Conservation (phyloP, 2,329 filamentous ascomycete species). For the Cyphellophora europaea region DNA sequence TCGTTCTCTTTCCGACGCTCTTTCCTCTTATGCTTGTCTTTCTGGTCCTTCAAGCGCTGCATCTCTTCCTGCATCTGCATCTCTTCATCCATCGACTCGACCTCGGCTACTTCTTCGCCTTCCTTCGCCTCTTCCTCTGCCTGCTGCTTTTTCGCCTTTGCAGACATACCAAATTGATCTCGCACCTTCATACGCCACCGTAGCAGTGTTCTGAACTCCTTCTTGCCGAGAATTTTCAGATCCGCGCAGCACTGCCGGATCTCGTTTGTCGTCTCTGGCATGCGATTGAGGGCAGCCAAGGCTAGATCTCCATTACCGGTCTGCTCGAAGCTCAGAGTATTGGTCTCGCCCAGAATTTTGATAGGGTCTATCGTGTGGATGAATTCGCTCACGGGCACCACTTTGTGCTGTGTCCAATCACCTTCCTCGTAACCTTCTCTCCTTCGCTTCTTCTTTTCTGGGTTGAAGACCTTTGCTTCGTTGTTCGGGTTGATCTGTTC, state of each 20-base stretch:
- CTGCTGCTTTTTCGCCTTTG: slow-evolving; percentile 32
- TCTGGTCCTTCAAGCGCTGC: slow-evolving; percentile 70
- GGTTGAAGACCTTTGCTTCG: slow-evolving; percentile 96
- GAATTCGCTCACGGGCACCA: slow-evolving; percentile 80
- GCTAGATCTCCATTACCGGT: slow-evolving; percentile 75
- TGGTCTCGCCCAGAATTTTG: slow-evolving; percentile 76
- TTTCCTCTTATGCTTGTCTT: slow-evolving; percentile 67
- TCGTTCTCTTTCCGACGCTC: slow-evolving; percentile 85
- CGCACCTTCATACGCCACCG: slow-evolving; percentile 84
- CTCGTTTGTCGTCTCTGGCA: slow-evolving; percentile 79
- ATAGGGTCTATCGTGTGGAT: slow-evolving; percentile 92
- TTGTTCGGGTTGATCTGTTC: slow-evolving; percentile 80
- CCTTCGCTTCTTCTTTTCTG: slow-evolving; percentile 94
- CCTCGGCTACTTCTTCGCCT: slow-evolving; percentile 65
- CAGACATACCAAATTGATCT: slow-evolving; percentile 72
- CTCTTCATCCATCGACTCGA: slow-evolving; percentile 92
- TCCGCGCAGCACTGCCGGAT: slow-evolving; percentile 71
- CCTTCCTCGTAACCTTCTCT: slow-evolving; percentile 96
- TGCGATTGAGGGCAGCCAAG: slow-evolving; percentile 71
- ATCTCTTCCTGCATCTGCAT: slow-evolving; percentile 82
- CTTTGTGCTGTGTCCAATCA: slow-evolving; percentile 86
- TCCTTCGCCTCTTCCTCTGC: slow-evolving; percentile 35
- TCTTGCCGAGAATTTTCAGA: slow-evolving; percentile 81
- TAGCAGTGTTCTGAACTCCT: slow-evolving; percentile 84
- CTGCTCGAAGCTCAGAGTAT: slow-evolving; percentile 75